Evolutionary conservation across 371 early-diverging fungal species (phyloP), one percentile per base, ranked within the genome.

Genomic region (Basidiobolus meristosporus): DNA sequence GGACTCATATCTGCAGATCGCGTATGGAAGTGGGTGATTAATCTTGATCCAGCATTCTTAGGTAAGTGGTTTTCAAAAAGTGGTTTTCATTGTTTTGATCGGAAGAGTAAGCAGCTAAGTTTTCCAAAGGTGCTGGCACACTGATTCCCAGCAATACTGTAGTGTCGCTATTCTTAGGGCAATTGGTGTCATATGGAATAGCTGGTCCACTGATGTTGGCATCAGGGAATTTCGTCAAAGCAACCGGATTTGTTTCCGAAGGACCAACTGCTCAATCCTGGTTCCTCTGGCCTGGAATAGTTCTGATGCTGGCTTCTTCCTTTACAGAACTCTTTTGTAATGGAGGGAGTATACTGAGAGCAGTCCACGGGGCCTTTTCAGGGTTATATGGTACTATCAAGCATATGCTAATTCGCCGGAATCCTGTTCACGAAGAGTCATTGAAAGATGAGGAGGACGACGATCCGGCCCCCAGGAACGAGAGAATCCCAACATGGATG

Each of bases 201-300:
- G 46, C 55, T 38, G 64, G 66, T 28, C 66, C 67, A 12, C 30
- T 56, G 11, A 42, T 69, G 31, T 54, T 63, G 18, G 31, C 42
- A 3, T 55, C 57, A 31, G 65, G 70, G 9, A 44, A 43, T 41
- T 53, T 65, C 47, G 46, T 50, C 29, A 51, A 38, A 1, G 33
- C 63, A 16, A 46, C 41, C 29, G 63, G 68, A 32, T 65, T 67
- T 48, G 46, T 44, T 11, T 9, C 16, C 2, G 42, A 33, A 5
- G 57, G 58, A 30, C 53, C 51, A 30, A 57, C 62, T 28, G 61
- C 59, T 12, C 63, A 67, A 38, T 56, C 52, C 17, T 68, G 69
- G 69, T 67, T 63, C 53, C 48, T 73, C 21, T 73, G 73, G 79
- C 76, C 77, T n/a, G 82, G 82, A 54, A 70, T 81, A 48, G 65